A percentile compares a stretch with the other conserved stretches of the same genome.
phyloP scores from a whole-genome alignment of 192 early-diverging fungal species.

The Entrophospora sp. region DNA sequence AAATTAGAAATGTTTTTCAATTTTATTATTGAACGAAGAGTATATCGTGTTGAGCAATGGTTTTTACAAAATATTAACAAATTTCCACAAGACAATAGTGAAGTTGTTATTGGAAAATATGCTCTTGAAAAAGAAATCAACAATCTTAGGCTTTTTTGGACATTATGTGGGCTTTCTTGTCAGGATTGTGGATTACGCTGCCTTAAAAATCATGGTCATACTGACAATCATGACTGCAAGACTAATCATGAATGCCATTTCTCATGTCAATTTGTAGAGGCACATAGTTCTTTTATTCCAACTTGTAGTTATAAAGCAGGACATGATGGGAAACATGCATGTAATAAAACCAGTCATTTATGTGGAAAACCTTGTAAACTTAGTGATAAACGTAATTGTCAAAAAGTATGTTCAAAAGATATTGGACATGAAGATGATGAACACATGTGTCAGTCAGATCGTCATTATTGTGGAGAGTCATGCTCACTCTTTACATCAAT shows the following conservation, averaged over 20 bases:
- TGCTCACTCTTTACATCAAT: slow-evolving; percentile 13
- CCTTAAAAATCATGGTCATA: background rate
- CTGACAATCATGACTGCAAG: slow-evolving; percentile 18
- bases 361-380: slow-evolving; percentile 3
- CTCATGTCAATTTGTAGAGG: background rate
- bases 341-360: slow-evolving; percentile 1
- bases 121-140: background rate
- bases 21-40: slow-evolving; percentile 3
- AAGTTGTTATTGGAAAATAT: background rate
- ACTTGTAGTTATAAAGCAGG: background rate
- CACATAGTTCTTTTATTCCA: background rate
- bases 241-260: slow-evolving; percentile 20
- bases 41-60: slow-evolving; percentile 12
- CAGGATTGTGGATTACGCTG: slow-evolving; percentile 10
- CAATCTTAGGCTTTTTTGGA: slow-evolving; percentile 4
- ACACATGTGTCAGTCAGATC: slow-evolving; percentile 16
- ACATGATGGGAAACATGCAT: slow-evolving; percentile 14
- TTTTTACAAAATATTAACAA: background rate
- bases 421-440: slow-evolving; percentile 12
- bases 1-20: slow-evolving; percentile 11
- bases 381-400: slow-evolving; percentile 8
- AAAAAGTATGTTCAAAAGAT: slow-evolving; percentile 8
- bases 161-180: slow-evolving; percentile 1
- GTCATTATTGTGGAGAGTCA: slow-evolving; percentile 19
- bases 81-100: slow-evolving; percentile 12